Percentiles rank a stretch among this genome's conserved stretches.
Conservation (phyloP, 257 asterid species). For the Nicotiana attenuata region DNA sequence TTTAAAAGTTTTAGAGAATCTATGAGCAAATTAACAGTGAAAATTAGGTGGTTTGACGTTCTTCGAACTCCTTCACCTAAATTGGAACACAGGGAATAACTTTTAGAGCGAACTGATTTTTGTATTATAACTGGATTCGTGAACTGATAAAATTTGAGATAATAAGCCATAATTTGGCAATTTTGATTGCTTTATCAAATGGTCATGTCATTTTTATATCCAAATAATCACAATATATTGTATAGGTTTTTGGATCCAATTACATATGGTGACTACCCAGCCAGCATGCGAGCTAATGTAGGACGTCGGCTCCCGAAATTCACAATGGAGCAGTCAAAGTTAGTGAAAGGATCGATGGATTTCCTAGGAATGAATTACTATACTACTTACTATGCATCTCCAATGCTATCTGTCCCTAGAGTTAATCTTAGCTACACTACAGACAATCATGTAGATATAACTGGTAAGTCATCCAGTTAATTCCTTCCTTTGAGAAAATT, state of each 20-base stretch:
- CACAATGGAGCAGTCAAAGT: conserved; percentile 11
- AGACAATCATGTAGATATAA: conserved; percentile 17
- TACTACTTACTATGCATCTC: conserved; percentile 24
- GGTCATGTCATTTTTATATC: not conserved
- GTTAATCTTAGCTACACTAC: conserved; percentile 24
- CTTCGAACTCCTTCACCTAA: not conserved
- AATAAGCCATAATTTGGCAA: not conserved
- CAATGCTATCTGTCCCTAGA: conserved; percentile 11
- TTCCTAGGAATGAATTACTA: conserved; percentile 27
- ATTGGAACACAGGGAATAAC: not conserved
- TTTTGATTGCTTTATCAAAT: not conserved
- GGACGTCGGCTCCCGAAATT: conserved; percentile 22
- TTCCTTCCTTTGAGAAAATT: not conserved
- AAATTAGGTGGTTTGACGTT: not conserved
- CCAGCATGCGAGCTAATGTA: conserved; percentile 16
- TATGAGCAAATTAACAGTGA: not conserved
- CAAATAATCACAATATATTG: not conserved
- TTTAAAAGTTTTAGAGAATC: not conserved
- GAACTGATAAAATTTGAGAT: not conserved
- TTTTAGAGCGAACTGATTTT: not conserved
- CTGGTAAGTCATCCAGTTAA: conserved; percentile 14
- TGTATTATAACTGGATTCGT: not conserved
- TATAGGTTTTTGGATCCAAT: conserved; percentile 28
- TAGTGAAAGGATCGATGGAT: conserved; percentile 19
- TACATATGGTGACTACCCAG: conserved; percentile 25